These are phyloP conservation scores for Backusella macrospora DNA, from an alignment of 192 early-diverging fungal genomes.

Conservation along the genomic window DNA sequence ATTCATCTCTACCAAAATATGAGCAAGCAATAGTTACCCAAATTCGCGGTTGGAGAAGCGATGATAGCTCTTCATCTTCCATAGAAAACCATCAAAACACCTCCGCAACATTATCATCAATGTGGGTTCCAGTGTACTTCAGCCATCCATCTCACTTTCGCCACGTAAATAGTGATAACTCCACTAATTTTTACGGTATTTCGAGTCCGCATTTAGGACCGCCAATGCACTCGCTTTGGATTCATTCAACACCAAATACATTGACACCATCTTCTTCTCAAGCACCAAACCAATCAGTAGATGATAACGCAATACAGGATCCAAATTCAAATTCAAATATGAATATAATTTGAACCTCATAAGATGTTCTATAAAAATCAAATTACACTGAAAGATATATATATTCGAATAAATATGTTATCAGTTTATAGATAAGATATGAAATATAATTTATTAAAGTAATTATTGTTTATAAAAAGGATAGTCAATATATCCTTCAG, in stretches of 20 bases:
- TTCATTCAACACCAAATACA: not conserved
- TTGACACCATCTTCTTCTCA: not conserved
- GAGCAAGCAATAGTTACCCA: constrained; percentile 32
- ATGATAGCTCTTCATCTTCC: not conserved
- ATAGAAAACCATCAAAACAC: not conserved
- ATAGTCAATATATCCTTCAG: constrained; percentile 38
- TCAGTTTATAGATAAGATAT: not conserved
- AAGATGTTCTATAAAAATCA: not conserved
- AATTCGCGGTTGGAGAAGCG: constrained; percentile 18
- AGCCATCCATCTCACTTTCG: constrained; percentile 5
- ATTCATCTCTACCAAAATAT: constrained; percentile 27
- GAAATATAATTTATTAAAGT: not conserved
- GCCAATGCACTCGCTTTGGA: not conserved
- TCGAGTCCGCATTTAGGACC: not conserved
- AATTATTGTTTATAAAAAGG: constrained; percentile 23
- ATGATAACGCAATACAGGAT: not conserved
- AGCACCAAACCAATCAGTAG: not conserved
- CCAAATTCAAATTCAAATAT: not conserved
- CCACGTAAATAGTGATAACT: not conserved
- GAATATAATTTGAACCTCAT: not conserved
- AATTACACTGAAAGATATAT: not conserved
- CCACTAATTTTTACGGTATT: not conserved
- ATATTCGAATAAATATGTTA: not conserved
- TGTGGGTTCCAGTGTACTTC: constrained; percentile 14
- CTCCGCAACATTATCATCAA: not conserved